Base-by-base conservation (phyloP, 306 rosid species). In the Rosa multiflora region DNA sequence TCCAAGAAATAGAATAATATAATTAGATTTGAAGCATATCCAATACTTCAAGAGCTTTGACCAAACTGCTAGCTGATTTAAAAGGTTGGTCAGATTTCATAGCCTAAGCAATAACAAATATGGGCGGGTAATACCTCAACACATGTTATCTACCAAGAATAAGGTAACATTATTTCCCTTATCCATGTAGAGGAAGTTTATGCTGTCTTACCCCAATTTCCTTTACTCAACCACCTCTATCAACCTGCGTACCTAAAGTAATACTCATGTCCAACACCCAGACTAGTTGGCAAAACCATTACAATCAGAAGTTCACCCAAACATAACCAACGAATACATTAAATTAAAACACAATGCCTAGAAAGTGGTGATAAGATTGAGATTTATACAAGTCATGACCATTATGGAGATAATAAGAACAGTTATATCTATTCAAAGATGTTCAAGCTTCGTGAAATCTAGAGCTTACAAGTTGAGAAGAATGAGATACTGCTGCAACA, bases 401-500 rank as follows among this genome's bases (percentile, higher is more conserved):
- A 12, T 46, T 3, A 35, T 23, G 12, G 37, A 23, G 4, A 39
- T 53, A 73, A 13, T 21, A 73, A 49, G 68, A 77, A 66, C 42
- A 62, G 11, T 11, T 20, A 40, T 40, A 32, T 39, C 64, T 8
- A 64, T 51, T 59, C 72, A 61, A 86, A 44, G 48, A 61, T n/a
- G 29, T 75, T 75, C 37, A 40, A 29, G 48, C 70, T 52, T 42
- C 73, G 48, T 21, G 67, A 55, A 67, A 70, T 79, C 58, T 64
- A 59, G 79, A 83, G 78, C 97, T 92, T 79, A 94, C 98, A 20
- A 92, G 94, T 81, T 92, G 91, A 47, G 97, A 90, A 74, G 94
- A 86, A 90, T 94, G 92, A 43, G 94, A 94, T 76, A 92, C 88
- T 2, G 94, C 94, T 44, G 98, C 93, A 87, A 94, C 91, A 82